Percentiles rank a stretch among this genome's conserved stretches.
phyloP scores from a whole-genome alignment of 257 asterid species.

The Ligustrum vulgare region DNA sequence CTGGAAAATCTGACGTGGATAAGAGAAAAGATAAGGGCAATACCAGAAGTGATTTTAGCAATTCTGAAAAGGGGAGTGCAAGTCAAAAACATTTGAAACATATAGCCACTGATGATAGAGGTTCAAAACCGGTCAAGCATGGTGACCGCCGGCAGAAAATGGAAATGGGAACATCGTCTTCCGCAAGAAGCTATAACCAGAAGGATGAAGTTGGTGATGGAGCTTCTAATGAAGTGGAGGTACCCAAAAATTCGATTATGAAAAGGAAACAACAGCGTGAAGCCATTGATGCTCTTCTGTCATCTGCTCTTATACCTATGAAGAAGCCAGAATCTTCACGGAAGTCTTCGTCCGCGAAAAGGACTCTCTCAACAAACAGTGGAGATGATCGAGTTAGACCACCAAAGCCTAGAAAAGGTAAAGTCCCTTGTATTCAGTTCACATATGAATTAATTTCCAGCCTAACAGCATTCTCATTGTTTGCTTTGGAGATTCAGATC shows the following conservation, averaged over 20 bases:
- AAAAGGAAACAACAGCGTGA: constrained; percentile 88
- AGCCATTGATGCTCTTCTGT: constrained; percentile 91
- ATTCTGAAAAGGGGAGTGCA: constrained; percentile 37
- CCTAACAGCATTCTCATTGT: constrained; percentile 19
- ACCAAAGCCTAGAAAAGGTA: constrained; percentile 56
- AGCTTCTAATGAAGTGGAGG: constrained; percentile 43
- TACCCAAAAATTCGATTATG: constrained; percentile 34
- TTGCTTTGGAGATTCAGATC: constrained; percentile 27
- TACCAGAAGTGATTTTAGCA: constrained; percentile 27
- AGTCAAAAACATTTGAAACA: constrained; percentile 36
- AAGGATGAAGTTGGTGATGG: constrained; percentile 34
- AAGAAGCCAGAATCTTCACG: constrained; percentile 56
- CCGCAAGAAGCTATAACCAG: constrained; percentile 40
- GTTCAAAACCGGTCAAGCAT: constrained; percentile 30
- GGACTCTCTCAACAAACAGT: constrained; percentile 36
- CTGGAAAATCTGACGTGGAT: constrained; percentile 23
- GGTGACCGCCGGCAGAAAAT: constrained; percentile 30
- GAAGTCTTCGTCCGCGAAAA: constrained; percentile 51
- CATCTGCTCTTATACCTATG: constrained; percentile 88
- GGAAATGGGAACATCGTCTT: constrained; percentile 27
- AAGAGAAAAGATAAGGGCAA: constrained; percentile 25
- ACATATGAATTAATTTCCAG: constrained; percentile 5
- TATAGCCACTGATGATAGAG: constrained; percentile 12
- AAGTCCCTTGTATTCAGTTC: not conserved
- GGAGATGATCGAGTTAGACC: constrained; percentile 38